These are phyloP conservation scores for Trichocladium antarcticum DNA, from an alignment of 495 filamentous ascomycete genomes.

Conservation along the genomic window DNA sequence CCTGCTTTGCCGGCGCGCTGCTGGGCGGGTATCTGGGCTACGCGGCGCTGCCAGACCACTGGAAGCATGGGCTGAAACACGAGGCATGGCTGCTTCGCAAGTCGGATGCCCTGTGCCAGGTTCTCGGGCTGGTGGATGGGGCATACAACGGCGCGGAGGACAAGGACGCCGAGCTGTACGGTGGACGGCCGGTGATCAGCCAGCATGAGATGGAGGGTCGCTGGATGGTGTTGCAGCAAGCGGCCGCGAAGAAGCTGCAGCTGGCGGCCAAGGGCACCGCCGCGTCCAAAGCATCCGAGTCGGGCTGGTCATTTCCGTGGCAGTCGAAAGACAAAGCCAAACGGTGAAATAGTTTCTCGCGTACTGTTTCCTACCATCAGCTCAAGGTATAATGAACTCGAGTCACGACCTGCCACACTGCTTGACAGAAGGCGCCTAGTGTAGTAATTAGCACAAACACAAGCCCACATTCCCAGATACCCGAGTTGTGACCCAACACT, in stretches of 20 bases:
- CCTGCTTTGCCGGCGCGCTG: slow-evolving; percentile 37
- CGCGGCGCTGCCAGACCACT: slow-evolving; percentile 29
- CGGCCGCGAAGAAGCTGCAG: slow-evolving; percentile 15
- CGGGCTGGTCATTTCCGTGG: slow-evolving; percentile 4
- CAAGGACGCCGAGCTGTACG: slow-evolving; percentile 23
- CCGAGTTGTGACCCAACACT: too few relatives aligned
- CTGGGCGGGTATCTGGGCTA: slow-evolving; percentile 36
- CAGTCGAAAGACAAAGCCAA: neutral
- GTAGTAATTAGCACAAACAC: too few relatives aligned
- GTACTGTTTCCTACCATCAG: neutral
- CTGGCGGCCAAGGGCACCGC: slow-evolving; percentile 12
- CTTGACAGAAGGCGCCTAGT: too few relatives aligned
- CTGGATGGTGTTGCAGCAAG: slow-evolving; percentile 24
- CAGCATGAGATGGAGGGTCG: slow-evolving; percentile 25
- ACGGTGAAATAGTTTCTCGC: neutral
- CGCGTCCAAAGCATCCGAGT: neutral
- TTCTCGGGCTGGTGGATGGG: slow-evolving; percentile 23
- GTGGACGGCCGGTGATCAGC: slow-evolving; percentile 17
- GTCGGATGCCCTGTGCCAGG: slow-evolving; percentile 17
- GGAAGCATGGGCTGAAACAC: slow-evolving; percentile 34
- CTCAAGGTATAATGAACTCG: too few relatives aligned
- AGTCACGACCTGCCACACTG: too few relatives aligned
- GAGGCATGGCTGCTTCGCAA: slow-evolving; percentile 33
- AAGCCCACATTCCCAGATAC: too few relatives aligned
- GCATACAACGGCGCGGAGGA: slow-evolving; percentile 22